Evolutionary conservation across 495 filamentous ascomycete species (phyloP).

Genomic region (Podospora didyma): DNA sequence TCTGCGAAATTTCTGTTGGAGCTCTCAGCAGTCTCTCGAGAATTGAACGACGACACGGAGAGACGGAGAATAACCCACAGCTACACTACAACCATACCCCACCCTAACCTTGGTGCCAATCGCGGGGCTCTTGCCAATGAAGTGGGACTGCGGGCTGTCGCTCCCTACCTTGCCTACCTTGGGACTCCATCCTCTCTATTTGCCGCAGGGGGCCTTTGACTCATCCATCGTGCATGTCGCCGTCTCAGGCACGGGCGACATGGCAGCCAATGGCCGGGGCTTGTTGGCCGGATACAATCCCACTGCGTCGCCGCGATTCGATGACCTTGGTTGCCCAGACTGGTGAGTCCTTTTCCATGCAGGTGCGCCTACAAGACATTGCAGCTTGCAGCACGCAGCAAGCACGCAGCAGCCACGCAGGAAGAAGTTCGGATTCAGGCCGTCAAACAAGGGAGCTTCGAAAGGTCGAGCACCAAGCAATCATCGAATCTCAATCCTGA

Average conservation of each 20-base stretch:
- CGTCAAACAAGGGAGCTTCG: not conserved
- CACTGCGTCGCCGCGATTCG: not conserved
- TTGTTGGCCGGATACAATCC: not conserved
- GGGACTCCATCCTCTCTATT: not conserved
- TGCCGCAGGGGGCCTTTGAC: slow-evolving; percentile 11
- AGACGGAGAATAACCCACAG: too few relatives aligned
- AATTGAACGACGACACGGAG: too few relatives aligned
- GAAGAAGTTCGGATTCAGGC: not conserved
- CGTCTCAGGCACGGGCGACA: slow-evolving; percentile 13
- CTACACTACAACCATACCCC: too few relatives aligned
- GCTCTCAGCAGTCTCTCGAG: too few relatives aligned
- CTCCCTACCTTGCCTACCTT: not conserved
- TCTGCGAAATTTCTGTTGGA: too few relatives aligned
- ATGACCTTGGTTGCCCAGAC: not conserved
- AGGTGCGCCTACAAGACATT: not conserved
- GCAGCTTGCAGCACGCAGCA: not conserved
- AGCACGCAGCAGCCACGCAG: not conserved
- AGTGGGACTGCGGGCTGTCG: not conserved
- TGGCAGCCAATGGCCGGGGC: slow-evolving; percentile 16
- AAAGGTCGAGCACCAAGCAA: not conserved
- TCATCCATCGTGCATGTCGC: slow-evolving; percentile 18
- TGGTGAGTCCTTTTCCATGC: not conserved
- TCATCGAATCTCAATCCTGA: slow-evolving; percentile 1
- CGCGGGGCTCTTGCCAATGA: not conserved
- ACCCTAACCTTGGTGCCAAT: not conserved